Evolutionary conservation across 2,329 filamentous ascomycete species (phyloP).

Genomic region (Alternaria novae-zelandiae): DNA sequence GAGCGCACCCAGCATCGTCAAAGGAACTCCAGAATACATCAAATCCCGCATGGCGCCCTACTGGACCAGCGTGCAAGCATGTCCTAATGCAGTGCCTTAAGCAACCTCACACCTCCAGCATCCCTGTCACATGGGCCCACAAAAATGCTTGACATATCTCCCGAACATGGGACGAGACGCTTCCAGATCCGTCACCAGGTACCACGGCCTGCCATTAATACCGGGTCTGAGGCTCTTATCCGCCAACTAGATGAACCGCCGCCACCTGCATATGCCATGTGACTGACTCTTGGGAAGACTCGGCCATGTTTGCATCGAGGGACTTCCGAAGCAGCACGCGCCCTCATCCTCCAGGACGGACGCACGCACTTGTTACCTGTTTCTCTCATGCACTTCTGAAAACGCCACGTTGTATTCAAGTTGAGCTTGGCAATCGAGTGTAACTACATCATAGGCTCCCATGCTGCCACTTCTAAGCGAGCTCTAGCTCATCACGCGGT

Average conservation of each 20-base stretch:
- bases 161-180: slow-evolving; percentile 16
- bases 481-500: slow-evolving; percentile 20
- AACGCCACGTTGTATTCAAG: background rate
- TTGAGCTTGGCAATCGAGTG: slow-evolving; percentile 14
- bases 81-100: slow-evolving; percentile 16
- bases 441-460: slow-evolving; percentile 22
- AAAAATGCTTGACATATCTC: slow-evolving; percentile 25
- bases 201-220: slow-evolving; percentile 7
- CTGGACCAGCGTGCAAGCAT: slow-evolving; percentile 10
- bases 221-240: slow-evolving; percentile 2
- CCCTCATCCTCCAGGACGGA: background rate
- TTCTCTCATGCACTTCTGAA: background rate
- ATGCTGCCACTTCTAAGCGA: slow-evolving; percentile 20
- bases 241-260: slow-evolving; percentile 4
- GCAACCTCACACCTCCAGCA: slow-evolving; percentile 17
- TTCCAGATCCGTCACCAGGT: slow-evolving; percentile 27
- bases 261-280: background rate
- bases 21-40: background rate
- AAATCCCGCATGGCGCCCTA: background rate
- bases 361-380: background rate
- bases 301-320: background rate
- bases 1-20: background rate
- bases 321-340: background rate
- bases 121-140: slow-evolving; percentile 23
- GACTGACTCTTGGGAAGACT: background rate